Conservation (phyloP, 129 eudicot species). For the Artemisia annua region DNA sequence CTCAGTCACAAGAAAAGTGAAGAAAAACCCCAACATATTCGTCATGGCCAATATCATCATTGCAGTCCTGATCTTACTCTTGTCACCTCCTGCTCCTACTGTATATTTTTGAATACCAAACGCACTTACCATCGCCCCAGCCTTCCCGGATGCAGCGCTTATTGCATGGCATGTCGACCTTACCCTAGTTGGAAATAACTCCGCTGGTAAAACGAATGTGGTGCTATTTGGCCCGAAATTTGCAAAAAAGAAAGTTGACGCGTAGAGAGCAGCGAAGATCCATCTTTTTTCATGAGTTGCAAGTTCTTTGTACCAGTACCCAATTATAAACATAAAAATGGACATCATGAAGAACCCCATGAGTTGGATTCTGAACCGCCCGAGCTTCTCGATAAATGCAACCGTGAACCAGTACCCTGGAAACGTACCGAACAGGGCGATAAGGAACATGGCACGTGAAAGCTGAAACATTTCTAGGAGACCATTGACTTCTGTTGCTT, state of each 20-base stretch:
- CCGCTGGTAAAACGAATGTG: constrained; percentile 65
- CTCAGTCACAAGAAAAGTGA: constrained; percentile 57
- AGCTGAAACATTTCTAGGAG: constrained; percentile 54
- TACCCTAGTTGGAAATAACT: constrained; percentile 62
- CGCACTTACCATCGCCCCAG: constrained; percentile 63
- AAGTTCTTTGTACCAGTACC: constrained; percentile 37
- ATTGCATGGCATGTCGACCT: constrained; percentile 67
- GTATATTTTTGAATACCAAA: constrained; percentile 51
- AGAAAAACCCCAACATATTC: constrained; percentile 53
- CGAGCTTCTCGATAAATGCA: constrained; percentile 53
- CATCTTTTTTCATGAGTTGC: constrained; percentile 35
- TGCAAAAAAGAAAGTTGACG: constrained; percentile 61
- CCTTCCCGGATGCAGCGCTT: constrained; percentile 69
- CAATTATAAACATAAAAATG: constrained; percentile 56
- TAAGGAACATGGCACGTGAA: constrained; percentile 53
- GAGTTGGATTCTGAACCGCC: constrained; percentile 53
- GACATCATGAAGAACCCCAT: constrained; percentile 69
- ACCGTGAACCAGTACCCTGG: constrained; percentile 81
- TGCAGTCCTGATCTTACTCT: constrained; percentile 34
- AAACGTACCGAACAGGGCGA: constrained; percentile 57
- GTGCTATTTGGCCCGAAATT: constrained; percentile 71
- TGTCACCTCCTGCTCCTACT: neutral
- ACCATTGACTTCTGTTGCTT: constrained; percentile 36
- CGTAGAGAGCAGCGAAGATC: constrained; percentile 46
- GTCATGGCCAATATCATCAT: constrained; percentile 50